A percentile compares a stretch with the other conserved stretches of the same genome.
phyloP scores from a whole-genome alignment of 2,329 filamentous ascomycete species.

The Nakataea oryzae region DNA sequence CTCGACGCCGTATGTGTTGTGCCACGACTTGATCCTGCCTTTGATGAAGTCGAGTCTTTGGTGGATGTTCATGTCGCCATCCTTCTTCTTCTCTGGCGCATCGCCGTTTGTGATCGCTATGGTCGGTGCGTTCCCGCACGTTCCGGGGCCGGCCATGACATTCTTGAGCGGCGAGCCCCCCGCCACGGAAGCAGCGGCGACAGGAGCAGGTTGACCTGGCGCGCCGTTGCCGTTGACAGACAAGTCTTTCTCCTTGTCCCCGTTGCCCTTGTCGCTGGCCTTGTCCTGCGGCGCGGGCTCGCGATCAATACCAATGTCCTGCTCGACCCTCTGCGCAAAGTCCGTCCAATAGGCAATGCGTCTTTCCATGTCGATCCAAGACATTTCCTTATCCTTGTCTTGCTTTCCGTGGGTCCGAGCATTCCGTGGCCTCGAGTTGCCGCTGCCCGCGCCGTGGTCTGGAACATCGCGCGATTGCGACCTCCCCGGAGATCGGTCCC shows the following conservation, averaged over 20 bases:
- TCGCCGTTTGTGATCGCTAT: not conserved
- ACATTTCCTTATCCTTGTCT: constrained; percentile 2
- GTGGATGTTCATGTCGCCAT: constrained; percentile 2
- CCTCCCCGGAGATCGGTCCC: constrained; percentile 48
- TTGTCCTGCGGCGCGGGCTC: not conserved
- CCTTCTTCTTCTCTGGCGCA: not conserved
- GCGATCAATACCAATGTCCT: not conserved
- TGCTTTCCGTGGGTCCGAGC: constrained; percentile 1
- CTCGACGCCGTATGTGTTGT: not conserved
- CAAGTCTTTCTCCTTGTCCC: not conserved
- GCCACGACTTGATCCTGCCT: constrained; percentile 2
- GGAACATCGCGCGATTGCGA: constrained; percentile 42
- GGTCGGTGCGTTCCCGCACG: not conserved
- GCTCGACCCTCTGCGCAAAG: constrained; percentile 2
- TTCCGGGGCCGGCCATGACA: not conserved
- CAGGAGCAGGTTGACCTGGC: not conserved
- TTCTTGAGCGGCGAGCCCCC: not conserved
- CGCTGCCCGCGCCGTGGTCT: constrained; percentile 20
- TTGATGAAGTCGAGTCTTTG: constrained; percentile 3
- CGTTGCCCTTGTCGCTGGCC: not conserved
- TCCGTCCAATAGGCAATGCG: constrained; percentile 3
- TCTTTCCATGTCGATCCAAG: constrained; percentile 2
- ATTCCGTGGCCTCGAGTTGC: constrained; percentile 34
- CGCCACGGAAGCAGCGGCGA: not conserved
- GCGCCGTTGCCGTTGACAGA: not conserved